Evolutionary conservation across 2,329 filamentous ascomycete genomes (phyloP).

Genomic region (Claviceps africana): DNA sequence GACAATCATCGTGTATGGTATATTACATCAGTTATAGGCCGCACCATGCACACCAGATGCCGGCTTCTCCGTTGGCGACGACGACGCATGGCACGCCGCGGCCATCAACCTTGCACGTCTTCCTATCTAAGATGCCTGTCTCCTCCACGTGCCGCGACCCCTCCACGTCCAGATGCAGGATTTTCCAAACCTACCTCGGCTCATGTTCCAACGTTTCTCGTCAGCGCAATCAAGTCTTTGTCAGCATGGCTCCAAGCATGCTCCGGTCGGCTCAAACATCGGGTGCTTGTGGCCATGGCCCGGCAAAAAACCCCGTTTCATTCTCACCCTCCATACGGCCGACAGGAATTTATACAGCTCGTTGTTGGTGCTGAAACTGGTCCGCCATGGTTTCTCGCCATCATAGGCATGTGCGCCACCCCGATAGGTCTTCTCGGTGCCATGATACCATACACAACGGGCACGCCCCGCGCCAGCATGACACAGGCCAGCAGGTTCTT

Average conservation of each 20-base stretch:
- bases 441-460: constrained; percentile 52
- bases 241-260: constrained; percentile 32
- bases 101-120: constrained; percentile 23
- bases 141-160: constrained; percentile 24
- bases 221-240: constrained; percentile 30
- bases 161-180: constrained; percentile 29
- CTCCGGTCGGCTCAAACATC: constrained; percentile 24
- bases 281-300: constrained; percentile 30
- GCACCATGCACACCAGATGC: constrained; percentile 16
- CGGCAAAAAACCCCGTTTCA: constrained; percentile 29
- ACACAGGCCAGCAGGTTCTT: constrained; percentile 48
- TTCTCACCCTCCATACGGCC: constrained; percentile 30
- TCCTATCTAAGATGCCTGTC: constrained; percentile 19
- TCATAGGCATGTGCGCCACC: constrained; percentile 33
- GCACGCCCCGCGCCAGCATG: constrained; percentile 47
- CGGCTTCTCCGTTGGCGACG: constrained; percentile 27
- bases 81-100: constrained; percentile 27
- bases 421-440: constrained; percentile 47
- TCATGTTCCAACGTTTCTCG: constrained; percentile 30
- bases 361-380: constrained; percentile 29
- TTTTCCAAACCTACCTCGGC: constrained; percentile 21
- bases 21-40: too few relatives aligned
- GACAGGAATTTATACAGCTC: constrained; percentile 33
- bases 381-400: constrained; percentile 46
- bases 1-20: too few relatives aligned